Evolutionary conservation across 129 eudicot species (phyloP).

Genomic region (Dittrichia graveolens): DNA sequence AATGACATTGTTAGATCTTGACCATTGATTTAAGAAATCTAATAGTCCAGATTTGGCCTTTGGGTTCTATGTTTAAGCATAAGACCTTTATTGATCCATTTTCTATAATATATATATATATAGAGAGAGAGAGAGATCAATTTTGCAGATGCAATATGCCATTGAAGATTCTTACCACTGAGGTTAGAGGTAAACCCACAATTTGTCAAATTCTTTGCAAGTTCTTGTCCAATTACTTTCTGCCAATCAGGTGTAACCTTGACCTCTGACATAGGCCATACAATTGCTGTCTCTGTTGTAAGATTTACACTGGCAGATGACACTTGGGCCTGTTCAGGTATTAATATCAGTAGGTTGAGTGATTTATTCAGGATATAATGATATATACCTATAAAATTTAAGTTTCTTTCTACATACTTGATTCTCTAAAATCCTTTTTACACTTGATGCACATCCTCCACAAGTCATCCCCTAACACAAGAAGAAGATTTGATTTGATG

Average conservation of each 20-base stretch:
- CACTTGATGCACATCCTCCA: conserved; percentile 96
- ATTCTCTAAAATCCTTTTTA: conserved; percentile 85
- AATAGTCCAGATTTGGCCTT: too few relatives aligned
- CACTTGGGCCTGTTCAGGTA: conserved; percentile 75
- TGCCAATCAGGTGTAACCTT: conserved; percentile 76
- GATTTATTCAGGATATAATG: neutral
- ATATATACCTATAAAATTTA: neutral
- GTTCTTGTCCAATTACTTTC: conserved; percentile 74
- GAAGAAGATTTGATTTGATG: neutral
- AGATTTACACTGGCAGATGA: conserved; percentile 86
- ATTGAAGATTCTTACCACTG: conserved; percentile 55
- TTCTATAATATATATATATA: too few relatives aligned
- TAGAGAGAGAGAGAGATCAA: neutral
- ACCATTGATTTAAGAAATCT: too few relatives aligned
- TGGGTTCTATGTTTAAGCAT: too few relatives aligned
- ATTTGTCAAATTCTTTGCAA: conserved; percentile 86
- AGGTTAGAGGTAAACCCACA: conserved; percentile 78
- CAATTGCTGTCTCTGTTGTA: conserved; percentile 82
- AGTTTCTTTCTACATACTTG: conserved; percentile 52
- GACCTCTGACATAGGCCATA: conserved; percentile 87
- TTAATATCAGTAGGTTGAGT: conserved; percentile 18
- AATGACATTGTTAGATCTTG: too few relatives aligned
- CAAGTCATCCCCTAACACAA: conserved; percentile 85
- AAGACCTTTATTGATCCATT: too few relatives aligned
- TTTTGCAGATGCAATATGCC: too few relatives aligned